phyloP scores from a whole-genome alignment of 257 asterid species.

The Paulownia fortunei region DNA sequence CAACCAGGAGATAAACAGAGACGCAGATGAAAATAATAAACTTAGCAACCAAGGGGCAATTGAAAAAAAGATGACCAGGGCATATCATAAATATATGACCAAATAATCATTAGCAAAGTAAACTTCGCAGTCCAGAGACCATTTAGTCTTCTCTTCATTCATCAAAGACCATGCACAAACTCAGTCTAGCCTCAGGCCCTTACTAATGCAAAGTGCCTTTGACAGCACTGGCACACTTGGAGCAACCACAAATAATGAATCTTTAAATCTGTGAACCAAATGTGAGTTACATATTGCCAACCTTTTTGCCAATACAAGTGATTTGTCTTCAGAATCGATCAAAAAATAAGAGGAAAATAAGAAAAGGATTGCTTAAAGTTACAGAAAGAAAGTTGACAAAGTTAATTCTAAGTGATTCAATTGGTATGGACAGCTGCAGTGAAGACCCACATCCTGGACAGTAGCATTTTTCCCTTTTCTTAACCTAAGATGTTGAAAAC shows the following conservation, averaged over 20 bases:
- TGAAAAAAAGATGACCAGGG: background rate
- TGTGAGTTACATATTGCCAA: slow-evolving; percentile 6
- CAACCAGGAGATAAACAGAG: slow-evolving; percentile 9
- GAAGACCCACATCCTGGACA: slow-evolving; percentile 9
- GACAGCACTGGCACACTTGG: slow-evolving; percentile 11
- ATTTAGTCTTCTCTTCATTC: slow-evolving; percentile 8
- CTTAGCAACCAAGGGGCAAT: slow-evolving; percentile 5
- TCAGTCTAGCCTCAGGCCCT: background rate
- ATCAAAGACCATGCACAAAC: slow-evolving; percentile 10
- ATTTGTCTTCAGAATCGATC: slow-evolving; percentile 11
- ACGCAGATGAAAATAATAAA: slow-evolving; percentile 16
- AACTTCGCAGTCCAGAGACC: background rate
- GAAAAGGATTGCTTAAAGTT: background rate
- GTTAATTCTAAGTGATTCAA: background rate
- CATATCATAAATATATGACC: background rate
- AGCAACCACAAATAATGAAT: slow-evolving; percentile 12
- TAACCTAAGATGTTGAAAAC: background rate
- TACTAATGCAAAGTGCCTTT: slow-evolving; percentile 4
- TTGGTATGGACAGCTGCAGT: slow-evolving; percentile 5
- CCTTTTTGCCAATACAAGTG: background rate
- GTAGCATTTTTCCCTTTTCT: slow-evolving; percentile 7
- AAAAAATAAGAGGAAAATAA: background rate
- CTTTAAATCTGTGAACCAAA: slow-evolving; percentile 15
- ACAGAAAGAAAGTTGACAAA: slow-evolving; percentile 6
- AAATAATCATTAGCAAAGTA: background rate